Conservation (phyloP, 2,329 filamentous ascomycete genomes). For the Ciborinia camelliae region DNA sequence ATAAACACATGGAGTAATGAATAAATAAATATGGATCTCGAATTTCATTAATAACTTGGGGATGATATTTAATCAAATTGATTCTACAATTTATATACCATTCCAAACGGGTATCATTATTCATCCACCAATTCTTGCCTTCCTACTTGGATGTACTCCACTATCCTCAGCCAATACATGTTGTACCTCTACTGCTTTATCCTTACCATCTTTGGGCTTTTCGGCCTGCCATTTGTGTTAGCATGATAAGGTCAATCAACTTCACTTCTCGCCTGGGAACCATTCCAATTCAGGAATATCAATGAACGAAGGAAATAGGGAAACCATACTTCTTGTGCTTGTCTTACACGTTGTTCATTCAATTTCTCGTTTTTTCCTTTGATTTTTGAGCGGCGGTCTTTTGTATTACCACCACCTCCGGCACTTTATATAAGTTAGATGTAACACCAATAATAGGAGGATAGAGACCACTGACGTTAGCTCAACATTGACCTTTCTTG, state of each 20-base stretch:
- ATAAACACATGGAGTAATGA: conserved; percentile 24
- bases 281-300: not conserved
- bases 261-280: not conserved
- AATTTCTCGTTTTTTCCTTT: conserved; percentile 82
- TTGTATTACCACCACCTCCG: conserved; percentile 79
- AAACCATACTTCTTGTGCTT: conserved; percentile 27
- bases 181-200: conserved; percentile 28
- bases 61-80: not conserved
- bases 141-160: conserved; percentile 35
- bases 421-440: conserved; percentile 49
- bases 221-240: conserved; percentile 7
- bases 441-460: conserved; percentile 9
- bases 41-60: conserved; percentile 4
- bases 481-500: conserved; percentile 87
- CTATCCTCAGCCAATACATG: conserved; percentile 30
- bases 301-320: not conserved
- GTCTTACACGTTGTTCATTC: conserved; percentile 49
- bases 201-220: conserved; percentile 5
- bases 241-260: not conserved
- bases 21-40: conserved; percentile 18
- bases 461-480: conserved; percentile 61
- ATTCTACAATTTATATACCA: not conserved
- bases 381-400: conserved; percentile 71
- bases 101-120: not conserved
- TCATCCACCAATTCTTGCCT: conserved; percentile 27